A percentile compares a stretch with the other conserved stretches of the same genome.
phyloP scores from a whole-genome alignment of 169 alveolate species.

The Plasmodium gonderi region DNA sequence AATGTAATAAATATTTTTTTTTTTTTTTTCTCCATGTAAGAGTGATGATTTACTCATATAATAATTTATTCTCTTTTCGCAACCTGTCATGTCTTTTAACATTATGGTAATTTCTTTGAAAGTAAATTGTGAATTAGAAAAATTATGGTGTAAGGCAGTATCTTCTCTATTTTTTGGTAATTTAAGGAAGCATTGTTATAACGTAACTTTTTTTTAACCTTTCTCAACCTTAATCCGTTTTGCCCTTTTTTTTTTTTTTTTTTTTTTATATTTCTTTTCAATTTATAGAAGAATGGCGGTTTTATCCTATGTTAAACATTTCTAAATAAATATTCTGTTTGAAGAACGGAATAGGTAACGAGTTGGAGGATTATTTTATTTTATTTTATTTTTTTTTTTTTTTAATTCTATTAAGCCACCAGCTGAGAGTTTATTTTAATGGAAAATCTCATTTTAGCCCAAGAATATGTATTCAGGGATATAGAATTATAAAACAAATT shows the following conservation, averaged over 20 bases:
- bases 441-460: neutral
- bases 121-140: too few relatives aligned
- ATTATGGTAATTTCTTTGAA: too few relatives aligned
- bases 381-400: slow-evolving; percentile 1
- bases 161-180: neutral
- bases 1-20: neutral
- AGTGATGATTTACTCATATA: neutral
- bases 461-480: neutral
- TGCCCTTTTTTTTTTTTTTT: neutral
- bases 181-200: neutral
- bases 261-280: neutral
- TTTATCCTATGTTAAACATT: neutral
- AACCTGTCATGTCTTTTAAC: too few relatives aligned
- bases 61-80: too few relatives aligned
- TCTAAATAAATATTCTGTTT: neutral
- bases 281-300: neutral
- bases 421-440: neutral
- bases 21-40: neutral
- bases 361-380: neutral
- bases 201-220: neutral
- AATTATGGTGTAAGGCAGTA: too few relatives aligned
- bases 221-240: too few relatives aligned
- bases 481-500: too few relatives aligned
- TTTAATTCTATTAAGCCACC: neutral
- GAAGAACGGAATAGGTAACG: neutral